These are phyloP conservation scores for Debaryomycetaceae sp. DNA, from an alignment of 1,139 yeast genomes.

Conservation along the genomic window DNA sequence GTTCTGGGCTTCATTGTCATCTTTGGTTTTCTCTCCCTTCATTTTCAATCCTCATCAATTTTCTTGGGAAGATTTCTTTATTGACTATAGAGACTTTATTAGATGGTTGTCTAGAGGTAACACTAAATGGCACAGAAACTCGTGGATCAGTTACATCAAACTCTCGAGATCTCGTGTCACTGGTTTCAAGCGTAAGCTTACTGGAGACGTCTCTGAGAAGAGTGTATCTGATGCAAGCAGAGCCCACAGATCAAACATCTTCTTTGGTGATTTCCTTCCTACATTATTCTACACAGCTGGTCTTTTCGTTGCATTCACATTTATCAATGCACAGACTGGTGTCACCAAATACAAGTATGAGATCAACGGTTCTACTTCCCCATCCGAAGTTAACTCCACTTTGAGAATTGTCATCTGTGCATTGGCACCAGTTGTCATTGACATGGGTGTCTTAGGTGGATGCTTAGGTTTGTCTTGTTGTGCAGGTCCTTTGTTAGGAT, in stretches of 20 bases:
- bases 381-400: conserved; percentile 67
- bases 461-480: conserved; percentile 87
- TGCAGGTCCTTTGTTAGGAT: conserved; percentile 91
- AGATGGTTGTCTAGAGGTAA: conserved; percentile 99
- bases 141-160: conserved; percentile 98
- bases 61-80: conserved; percentile 98
- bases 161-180: conserved; percentile 95
- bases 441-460: conserved; percentile 78
- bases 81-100: conserved; percentile 96
- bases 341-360: conserved; percentile 48
- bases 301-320: conserved; percentile 86
- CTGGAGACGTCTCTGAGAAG: conserved; percentile 88
- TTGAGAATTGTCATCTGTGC: conserved; percentile 86
- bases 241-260: conserved; percentile 85
- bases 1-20: conserved; percentile 96
- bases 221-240: conserved; percentile 92
- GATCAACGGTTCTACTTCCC: conserved; percentile 23
- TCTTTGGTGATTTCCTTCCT: conserved; percentile 85
- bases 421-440: conserved; percentile 86
- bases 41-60: conserved; percentile 98
- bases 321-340: conserved; percentile 97
- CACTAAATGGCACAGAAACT: conserved; percentile 97
- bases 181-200: conserved; percentile 92
- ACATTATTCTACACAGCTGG: conserved; percentile 86
- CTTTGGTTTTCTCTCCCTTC: conserved; percentile 92